These are phyloP conservation scores for Mucor lusitanicus DNA, from an alignment of 371 early-diverging fungal species.

Conservation along the genomic window DNA sequence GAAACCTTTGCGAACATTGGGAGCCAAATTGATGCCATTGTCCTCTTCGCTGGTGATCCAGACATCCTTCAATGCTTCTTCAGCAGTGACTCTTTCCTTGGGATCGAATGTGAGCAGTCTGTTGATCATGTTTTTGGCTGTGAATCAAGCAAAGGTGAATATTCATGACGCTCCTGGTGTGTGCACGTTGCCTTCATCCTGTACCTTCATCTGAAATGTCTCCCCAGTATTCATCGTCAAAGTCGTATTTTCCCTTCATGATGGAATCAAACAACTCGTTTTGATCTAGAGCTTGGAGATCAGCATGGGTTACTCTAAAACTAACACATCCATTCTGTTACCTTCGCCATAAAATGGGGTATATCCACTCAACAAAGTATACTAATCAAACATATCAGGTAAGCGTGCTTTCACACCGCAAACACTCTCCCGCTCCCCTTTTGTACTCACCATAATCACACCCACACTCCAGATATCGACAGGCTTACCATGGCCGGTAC, in stretches of 20 bases:
- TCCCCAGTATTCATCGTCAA: slow-evolving; percentile 77
- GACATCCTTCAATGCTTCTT: slow-evolving; percentile 69
- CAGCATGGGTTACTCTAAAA: neutral
- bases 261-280: slow-evolving; percentile 61
- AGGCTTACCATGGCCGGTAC: slow-evolving; percentile 61
- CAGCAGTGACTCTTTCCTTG: slow-evolving; percentile 67
- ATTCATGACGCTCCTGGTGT: neutral
- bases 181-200: neutral
- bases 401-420: neutral
- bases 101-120: slow-evolving; percentile 72
- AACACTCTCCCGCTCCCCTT: neutral
- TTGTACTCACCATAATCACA: slow-evolving; percentile 65
- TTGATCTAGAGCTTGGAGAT: slow-evolving; percentile 39
- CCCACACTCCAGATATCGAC: slow-evolving; percentile 92
- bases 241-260: slow-evolving; percentile 65
- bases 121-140: slow-evolving; percentile 82
- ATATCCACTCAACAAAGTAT: slow-evolving; percentile 81
- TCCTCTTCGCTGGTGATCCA: slow-evolving; percentile 51
- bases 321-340: slow-evolving; percentile 1
- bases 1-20: slow-evolving; percentile 35
- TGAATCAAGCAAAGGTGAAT: neutral
- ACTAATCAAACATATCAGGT: slow-evolving; percentile 26
- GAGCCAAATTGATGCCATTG: slow-evolving; percentile 27
- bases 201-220: slow-evolving; percentile 70
- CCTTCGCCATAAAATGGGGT: slow-evolving; percentile 84